These are phyloP conservation scores for Flaveria linearis DNA, from an alignment of 129 eudicot species.

Conservation along the genomic window DNA sequence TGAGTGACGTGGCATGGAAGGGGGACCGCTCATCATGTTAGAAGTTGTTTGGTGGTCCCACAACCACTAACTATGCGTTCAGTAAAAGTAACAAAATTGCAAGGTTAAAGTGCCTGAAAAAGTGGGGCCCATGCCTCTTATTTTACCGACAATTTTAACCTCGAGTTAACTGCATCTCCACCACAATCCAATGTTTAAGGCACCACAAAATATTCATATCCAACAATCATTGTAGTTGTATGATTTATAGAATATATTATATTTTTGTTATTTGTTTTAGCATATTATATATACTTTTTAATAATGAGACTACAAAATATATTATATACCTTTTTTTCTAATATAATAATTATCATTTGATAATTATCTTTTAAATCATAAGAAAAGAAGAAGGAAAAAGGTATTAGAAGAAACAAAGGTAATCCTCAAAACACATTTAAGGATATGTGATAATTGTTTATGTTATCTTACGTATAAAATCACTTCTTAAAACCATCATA, in stretches of 20 bases:
- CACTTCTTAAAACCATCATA: too few relatives aligned
- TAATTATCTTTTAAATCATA: too few relatives aligned
- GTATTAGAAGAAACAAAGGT: neutral
- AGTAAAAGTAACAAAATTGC: conserved; percentile 28
- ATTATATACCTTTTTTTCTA: too few relatives aligned
- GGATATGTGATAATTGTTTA: too few relatives aligned
- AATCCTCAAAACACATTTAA: too few relatives aligned
- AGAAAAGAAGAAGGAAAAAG: neutral
- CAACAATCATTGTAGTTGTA: neutral
- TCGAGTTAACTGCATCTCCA: conserved; percentile 34
- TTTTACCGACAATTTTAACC: conserved; percentile 42
- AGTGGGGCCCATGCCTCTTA: conserved; percentile 19
- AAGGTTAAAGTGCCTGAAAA: conserved; percentile 17
- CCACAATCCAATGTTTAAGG: conserved; percentile 4
- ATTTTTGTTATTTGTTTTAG: neutral
- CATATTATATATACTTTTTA: neutral
- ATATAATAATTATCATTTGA: too few relatives aligned
- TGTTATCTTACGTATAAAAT: too few relatives aligned
- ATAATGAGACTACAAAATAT: neutral
- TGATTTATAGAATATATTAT: neutral
- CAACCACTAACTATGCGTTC: conserved; percentile 26
- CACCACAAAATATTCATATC: neutral
- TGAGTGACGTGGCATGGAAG: conserved; percentile 40
- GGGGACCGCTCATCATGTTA: conserved; percentile 39
- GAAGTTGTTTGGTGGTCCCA: conserved; percentile 30